Conservation (phyloP, 2,329 filamentous ascomycete species). For the Cladosporium sp. region DNA sequence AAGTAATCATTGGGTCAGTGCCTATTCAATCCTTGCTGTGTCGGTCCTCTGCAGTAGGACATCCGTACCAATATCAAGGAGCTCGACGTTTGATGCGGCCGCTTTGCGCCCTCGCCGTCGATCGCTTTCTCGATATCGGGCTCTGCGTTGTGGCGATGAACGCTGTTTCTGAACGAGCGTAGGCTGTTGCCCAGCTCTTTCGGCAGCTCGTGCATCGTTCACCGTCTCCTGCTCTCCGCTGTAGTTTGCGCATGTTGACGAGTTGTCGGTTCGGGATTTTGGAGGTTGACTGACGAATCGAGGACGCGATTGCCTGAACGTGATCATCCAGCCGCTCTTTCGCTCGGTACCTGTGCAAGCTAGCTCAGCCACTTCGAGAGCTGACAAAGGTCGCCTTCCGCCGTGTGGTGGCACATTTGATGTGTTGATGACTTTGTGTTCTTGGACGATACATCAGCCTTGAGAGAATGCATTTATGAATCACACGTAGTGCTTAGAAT, state of each 20-base stretch:
- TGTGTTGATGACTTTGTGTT: too few species aligned
- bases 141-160: constrained; percentile 15
- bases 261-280: background rate
- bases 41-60: background rate
- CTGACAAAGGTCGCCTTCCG: too few species aligned
- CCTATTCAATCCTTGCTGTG: background rate
- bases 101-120: constrained; percentile 16
- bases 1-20: background rate
- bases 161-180: constrained; percentile 25
- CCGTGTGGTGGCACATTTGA: too few species aligned
- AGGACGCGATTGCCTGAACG: background rate
- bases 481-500: too few species aligned
- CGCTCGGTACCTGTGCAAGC: background rate
- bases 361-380: too few species aligned
- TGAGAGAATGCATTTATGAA: too few species aligned
- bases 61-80: constrained; percentile 1
- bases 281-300: background rate
- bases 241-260: constrained; percentile 1
- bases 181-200: constrained; percentile 24
- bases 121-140: constrained; percentile 17
- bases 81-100: background rate
- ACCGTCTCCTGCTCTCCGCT: background rate
- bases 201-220: constrained; percentile 28
- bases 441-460: too few species aligned
- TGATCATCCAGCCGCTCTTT: constrained; percentile 3